Base-by-base conservation (phyloP, 108 stramenopile genomes). In the Cyclostephanos invisitatus region DNA sequence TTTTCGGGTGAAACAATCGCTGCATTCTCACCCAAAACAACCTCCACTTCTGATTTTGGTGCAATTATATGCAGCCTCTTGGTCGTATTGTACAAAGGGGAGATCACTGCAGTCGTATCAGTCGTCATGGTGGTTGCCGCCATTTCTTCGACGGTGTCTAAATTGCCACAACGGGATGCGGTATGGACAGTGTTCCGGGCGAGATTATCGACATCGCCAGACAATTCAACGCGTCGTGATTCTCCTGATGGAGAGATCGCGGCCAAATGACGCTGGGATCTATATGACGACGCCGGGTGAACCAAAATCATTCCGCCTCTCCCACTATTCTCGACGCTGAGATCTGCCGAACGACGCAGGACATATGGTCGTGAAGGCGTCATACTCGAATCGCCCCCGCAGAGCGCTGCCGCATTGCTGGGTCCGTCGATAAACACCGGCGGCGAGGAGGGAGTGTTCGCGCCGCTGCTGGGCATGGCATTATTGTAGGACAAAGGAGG, bases 361-460 rank as follows among this genome's bases (percentile, higher is more conserved):
- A 24, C 18, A 18, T 35, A 38, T 47, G 49, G 40, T 49, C 73
- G 15, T 3, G 59, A 37, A 20, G 56, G 29, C 5, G 27, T 68
- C n/a, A 18, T 40, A n/a, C 47, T 66, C 5, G 61, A 46, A 62
- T 68, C 60, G 27, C 49, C 32, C 15, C 73, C 35, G 17, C 68
- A 48, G 38, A 66, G 51, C n/a, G 5, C 29, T 40, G 32, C 60
- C 8, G 35, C 36, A 40, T 61, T 38, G 46, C 29, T 73, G 17
- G 67, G 67, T 27, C 67, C 60, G 44, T 77, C 76, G n/a, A 77
- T 37, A 58, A 77, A 70, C 47, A 77, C 68, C 5, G 76, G 76
- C n/a, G 76, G 76, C 27, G 76, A 77, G 21, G 49, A 69, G 4
- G 76, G 76, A 21, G 76, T 77, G 53, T 10, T 70, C 37, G 69